Percentiles rank a stretch among this genome's conserved stretches.
phyloP scores from a whole-genome alignment of 352 stramenopile genomes.

The Phytophthora foliorum region DNA sequence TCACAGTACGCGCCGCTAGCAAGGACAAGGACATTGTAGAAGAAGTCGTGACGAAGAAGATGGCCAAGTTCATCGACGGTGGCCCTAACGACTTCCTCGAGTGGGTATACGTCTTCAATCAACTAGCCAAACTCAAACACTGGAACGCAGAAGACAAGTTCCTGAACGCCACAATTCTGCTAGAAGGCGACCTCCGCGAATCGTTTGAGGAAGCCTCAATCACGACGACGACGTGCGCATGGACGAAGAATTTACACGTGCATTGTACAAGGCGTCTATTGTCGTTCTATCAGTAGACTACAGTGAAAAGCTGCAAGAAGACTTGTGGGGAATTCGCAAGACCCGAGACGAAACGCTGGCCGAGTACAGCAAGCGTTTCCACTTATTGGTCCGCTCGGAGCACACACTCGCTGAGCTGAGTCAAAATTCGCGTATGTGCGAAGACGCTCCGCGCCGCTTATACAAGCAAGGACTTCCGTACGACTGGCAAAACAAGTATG shows the following conservation, averaged over 20 bases:
- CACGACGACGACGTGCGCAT: constrained; percentile 12
- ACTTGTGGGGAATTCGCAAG: constrained; percentile 10
- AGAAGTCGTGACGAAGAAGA: constrained; percentile 23
- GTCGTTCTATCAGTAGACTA: constrained; percentile 4
- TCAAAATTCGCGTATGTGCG: background rate
- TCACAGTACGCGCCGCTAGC: constrained; percentile 5
- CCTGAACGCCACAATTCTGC: constrained; percentile 11
- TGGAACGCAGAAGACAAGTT: constrained; percentile 27
- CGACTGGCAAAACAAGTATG: constrained; percentile 27
- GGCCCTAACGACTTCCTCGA: constrained; percentile 15
- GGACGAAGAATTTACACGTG: constrained; percentile 18
- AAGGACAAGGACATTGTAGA: constrained; percentile 9
- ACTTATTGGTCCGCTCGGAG: background rate
- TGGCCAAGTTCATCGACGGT: constrained; percentile 24
- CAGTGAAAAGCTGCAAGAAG: constrained; percentile 16
- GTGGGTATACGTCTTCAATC: constrained; percentile 12
- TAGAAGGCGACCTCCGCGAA: constrained; percentile 6
- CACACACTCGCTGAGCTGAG: background rate
- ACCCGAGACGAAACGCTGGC: background rate
- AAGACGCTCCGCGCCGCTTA: constrained; percentile 10
- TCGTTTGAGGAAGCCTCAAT: constrained; percentile 5
- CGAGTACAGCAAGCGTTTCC: constrained; percentile 18
- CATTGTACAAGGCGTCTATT: constrained; percentile 1
- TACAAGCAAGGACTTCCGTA: constrained; percentile 16
- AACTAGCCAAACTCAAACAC: constrained; percentile 12